Evolutionary conservation across 768 basidiomycete genomes (phyloP), one percentile per base, ranked within the genome.

Genomic region (Suillus subalutaceus): DNA sequence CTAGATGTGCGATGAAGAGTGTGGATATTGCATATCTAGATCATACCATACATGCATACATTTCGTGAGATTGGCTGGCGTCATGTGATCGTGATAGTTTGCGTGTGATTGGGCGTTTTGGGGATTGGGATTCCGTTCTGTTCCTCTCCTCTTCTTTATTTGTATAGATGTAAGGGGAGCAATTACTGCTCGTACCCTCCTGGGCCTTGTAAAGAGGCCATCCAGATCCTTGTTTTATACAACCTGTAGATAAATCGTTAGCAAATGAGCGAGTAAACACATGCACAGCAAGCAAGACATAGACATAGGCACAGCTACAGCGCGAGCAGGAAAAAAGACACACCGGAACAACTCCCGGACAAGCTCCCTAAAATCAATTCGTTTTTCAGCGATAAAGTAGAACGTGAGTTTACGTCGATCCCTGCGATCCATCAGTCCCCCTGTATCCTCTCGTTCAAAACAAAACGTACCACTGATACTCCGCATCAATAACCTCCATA

Each of bases 401-500:
- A 98, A 98, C 0, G 97, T 99, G 68, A 99, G 80, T 81, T 99
- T 99, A 77, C 96, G 93, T 66, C 97, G 92, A 79, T 99, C 97
- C 94, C 94, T 96, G 71, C 26, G 60, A 16, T 1, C 32, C 62
- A 15, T 68, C 43, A 61, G 40, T 13, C 48, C 23, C 23, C 50
- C 23, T 7, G 50, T 15, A 23, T 16, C 26, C 13, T 52, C 23
- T 8, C 15, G 3, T 15, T n/a, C 23, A 13, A 18, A 37, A 64
- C 55, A 1, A 16, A 44, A 80, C 91, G 37, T 65, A 96, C 96
- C 96, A 99, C 75, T 99, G 97, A 81, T 96, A 99, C 79, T 99
- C 97, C 40, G 96, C 97, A 78, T 98, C 97, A 59, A 97, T 90
- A 66, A 99, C 96, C 78, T 98, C 94, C 97, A 99, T 99, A 20